Percentiles rank a stretch among this genome's conserved stretches.
These are phyloP conservation scores for Persicaria maculosa DNA, from an alignment of 148 eudicot species.

Conservation along the genomic window DNA sequence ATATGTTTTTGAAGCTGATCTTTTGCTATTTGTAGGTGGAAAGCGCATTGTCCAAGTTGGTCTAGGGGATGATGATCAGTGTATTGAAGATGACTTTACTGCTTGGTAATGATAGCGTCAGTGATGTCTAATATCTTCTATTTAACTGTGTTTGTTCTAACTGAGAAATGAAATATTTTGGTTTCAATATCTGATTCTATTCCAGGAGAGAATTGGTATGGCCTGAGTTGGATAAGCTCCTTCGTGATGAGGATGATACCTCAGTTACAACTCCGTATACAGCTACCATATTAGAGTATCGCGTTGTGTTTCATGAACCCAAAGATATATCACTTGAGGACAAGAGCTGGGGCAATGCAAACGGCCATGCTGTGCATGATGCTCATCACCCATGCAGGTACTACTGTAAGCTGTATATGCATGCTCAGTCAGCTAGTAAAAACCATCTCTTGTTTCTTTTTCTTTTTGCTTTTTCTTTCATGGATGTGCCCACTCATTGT, in stretches of 20 bases:
- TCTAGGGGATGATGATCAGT: conserved; percentile 93
- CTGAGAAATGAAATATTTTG: not conserved
- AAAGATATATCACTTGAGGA: conserved; percentile 26
- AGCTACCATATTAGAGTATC: conserved; percentile 78
- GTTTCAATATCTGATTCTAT: not conserved
- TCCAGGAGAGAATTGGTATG: conserved; percentile 79
- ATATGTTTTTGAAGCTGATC: not conserved
- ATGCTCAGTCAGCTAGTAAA: not conserved
- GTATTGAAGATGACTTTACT: conserved; percentile 94
- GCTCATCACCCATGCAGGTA: conserved; percentile 98
- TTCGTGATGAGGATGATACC: conserved; percentile 62
- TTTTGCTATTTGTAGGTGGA: conserved; percentile 51
- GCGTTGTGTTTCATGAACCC: conserved; percentile 50
- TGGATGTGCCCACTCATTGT: conserved; percentile 2
- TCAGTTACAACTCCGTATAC: conserved; percentile 84
- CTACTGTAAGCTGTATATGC: not conserved
- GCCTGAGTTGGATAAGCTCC: conserved; percentile 86
- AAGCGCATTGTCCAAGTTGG: conserved; percentile 81
- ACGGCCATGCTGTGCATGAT: conserved; percentile 73
- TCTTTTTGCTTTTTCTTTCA: not conserved
- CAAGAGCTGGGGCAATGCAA: conserved; percentile 51
- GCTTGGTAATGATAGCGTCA: conserved; percentile 51
- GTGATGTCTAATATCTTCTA: not conserved
- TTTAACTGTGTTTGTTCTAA: not conserved
- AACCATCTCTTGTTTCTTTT: not conserved